These are phyloP conservation scores for Ophiostoma triangulosporum DNA, from an alignment of 2,329 filamentous ascomycete species.

Conservation along the genomic window DNA sequence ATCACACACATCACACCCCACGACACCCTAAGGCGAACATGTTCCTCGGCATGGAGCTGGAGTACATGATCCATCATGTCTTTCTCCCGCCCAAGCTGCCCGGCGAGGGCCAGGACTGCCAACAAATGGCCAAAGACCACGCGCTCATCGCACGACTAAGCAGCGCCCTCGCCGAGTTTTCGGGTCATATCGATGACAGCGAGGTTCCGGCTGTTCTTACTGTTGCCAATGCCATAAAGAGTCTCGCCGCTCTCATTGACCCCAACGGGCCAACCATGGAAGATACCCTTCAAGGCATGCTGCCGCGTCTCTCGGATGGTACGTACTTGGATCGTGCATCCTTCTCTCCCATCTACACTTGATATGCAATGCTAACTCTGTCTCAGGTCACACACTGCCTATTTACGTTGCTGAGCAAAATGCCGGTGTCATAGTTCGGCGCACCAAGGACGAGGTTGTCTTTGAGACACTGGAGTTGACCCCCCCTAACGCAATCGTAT, in stretches of 20 bases:
- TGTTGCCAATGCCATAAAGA: not conserved
- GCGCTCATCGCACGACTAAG: not conserved
- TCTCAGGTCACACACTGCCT: constrained; percentile 14
- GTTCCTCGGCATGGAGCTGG: too few relatives aligned
- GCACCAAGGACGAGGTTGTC: constrained; percentile 9
- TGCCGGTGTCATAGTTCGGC: constrained; percentile 20
- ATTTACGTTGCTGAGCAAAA: constrained; percentile 22
- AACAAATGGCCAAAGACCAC: not conserved
- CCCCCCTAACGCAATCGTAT: constrained; percentile 17
- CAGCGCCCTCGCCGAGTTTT: not conserved
- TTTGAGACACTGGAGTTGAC: constrained; percentile 25
- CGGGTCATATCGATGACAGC: not conserved
- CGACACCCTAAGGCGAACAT: too few relatives aligned
- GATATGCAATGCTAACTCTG: too few relatives aligned
- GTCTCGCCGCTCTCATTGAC: not conserved
- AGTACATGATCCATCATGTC: constrained; percentile 2
- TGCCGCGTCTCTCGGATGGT: not conserved
- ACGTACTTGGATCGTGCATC: too few relatives aligned
- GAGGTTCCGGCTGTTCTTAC: not conserved
- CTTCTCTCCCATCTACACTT: too few relatives aligned
- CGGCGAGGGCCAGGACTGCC: not conserved
- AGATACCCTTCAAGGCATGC: not conserved
- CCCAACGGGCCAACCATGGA: not conserved
- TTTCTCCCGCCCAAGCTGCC: constrained; percentile 2
- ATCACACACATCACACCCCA: too few relatives aligned